These are phyloP conservation scores for Henckelia pumila DNA, from an alignment of 257 asterid genomes.

Conservation along the genomic window DNA sequence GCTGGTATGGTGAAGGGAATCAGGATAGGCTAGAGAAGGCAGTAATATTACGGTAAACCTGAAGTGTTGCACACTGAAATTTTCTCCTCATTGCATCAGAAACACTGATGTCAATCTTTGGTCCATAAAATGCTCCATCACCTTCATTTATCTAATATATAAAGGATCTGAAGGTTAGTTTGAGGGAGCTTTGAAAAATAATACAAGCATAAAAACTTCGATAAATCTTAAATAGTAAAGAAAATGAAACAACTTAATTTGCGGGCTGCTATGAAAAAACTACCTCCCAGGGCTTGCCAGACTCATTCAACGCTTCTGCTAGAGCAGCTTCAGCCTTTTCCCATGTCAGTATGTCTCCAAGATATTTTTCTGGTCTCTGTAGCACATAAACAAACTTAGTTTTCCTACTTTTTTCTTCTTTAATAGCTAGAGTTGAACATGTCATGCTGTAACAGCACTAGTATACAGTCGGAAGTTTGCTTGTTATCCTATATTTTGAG, in stretches of 20 bases:
- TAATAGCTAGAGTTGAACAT: slow-evolving; percentile 17
- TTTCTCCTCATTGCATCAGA: slow-evolving; percentile 95
- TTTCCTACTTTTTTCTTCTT: slow-evolving; percentile 12
- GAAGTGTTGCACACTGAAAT: slow-evolving; percentile 95
- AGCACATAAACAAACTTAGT: slow-evolving; percentile 25
- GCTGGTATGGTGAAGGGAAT: background rate
- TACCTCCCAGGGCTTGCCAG: slow-evolving; percentile 97
- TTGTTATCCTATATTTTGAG: background rate
- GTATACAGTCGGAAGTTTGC: slow-evolving; percentile 7
- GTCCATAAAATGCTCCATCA: slow-evolving; percentile 98
- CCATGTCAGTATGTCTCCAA: slow-evolving; percentile 83
- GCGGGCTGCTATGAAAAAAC: slow-evolving; percentile 24
- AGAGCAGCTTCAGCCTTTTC: slow-evolving; percentile 91
- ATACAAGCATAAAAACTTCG: slow-evolving; percentile 4
- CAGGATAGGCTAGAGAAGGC: slow-evolving; percentile 7
- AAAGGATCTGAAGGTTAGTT: slow-evolving; percentile 28
- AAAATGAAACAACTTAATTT: background rate
- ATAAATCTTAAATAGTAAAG: background rate
- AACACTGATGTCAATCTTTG: slow-evolving; percentile 88
- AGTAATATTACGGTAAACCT: slow-evolving; percentile 44
- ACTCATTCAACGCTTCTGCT: slow-evolving; percentile 81
- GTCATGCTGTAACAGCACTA: slow-evolving; percentile 19
- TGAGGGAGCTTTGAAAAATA: slow-evolving; percentile 12
- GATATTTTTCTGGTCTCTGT: slow-evolving; percentile 93
- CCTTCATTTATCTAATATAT: slow-evolving; percentile 75